Percentiles rank a stretch among this genome's conserved stretches.
Conservation (phyloP, 768 basidiomycete genomes). For the Rhizopogon rudus region DNA sequence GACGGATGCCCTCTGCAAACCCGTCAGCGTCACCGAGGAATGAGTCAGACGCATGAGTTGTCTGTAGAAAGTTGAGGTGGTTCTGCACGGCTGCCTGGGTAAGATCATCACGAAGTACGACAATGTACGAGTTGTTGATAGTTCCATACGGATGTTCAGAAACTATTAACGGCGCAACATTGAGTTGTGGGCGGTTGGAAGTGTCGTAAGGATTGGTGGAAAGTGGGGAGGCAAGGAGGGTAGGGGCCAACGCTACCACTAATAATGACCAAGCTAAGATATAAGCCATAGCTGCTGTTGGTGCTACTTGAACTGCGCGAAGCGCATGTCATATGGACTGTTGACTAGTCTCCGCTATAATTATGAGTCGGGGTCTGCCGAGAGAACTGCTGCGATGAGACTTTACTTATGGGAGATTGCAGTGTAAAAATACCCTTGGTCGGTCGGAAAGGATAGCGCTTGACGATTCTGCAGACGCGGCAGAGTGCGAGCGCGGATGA, state of each 20-base stretch:
- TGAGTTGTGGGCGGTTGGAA: slow-evolving; percentile 38
- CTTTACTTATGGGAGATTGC: too few relatives aligned
- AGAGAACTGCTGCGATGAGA: too few relatives aligned
- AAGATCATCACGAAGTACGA: slow-evolving; percentile 76
- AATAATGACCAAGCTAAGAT: slow-evolving; percentile 29
- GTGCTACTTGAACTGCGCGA: too few relatives aligned
- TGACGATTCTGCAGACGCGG: too few relatives aligned
- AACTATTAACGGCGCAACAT: slow-evolving; percentile 56
- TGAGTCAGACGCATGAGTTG: slow-evolving; percentile 49
- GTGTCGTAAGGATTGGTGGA: slow-evolving; percentile 35
- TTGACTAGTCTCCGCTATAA: too few relatives aligned
- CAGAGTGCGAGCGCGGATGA: too few relatives aligned
- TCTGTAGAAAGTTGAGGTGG: slow-evolving; percentile 75
- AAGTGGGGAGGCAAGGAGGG: slow-evolving; percentile 35
- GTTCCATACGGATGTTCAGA: slow-evolving; percentile 62
- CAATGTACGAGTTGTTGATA: slow-evolving; percentile 91
- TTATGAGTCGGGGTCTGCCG: too few relatives aligned
- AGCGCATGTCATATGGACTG: too few relatives aligned
- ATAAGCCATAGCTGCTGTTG: slow-evolving; percentile 23
- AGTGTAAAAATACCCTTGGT: too few relatives aligned
- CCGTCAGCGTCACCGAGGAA: slow-evolving; percentile 35
- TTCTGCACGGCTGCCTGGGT: slow-evolving; percentile 54
- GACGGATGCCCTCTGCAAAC: slow-evolving; percentile 49
- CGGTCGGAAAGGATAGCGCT: too few relatives aligned
- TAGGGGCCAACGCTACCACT: slow-evolving; percentile 33